Conservation (phyloP, 2,329 filamentous ascomycete species). For the Paraconiothyrium brasiliense region DNA sequence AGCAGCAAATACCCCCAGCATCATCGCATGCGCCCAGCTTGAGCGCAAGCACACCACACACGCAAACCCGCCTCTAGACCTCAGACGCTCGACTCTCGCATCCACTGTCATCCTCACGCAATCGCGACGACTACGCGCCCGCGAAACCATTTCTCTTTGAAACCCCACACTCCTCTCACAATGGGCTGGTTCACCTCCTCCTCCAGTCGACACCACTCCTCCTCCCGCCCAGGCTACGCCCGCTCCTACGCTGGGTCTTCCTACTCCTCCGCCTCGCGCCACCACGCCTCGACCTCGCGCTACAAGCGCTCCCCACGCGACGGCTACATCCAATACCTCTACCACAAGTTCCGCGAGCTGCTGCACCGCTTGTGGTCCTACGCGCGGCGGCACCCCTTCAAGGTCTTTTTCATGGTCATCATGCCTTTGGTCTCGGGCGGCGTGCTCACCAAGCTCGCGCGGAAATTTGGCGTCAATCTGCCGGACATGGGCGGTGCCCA, state of each 20-base stretch:
- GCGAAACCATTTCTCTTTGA: neutral
- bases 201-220: conserved; percentile 35
- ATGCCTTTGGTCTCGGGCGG: conserved; percentile 89
- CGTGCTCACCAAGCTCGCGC: conserved; percentile 78
- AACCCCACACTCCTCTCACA: neutral
- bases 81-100: neutral
- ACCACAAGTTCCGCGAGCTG: conserved; percentile 79
- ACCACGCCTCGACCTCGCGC: conserved; percentile 71
- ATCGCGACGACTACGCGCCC: neutral
- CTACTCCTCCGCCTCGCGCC: conserved; percentile 40
- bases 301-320: conserved; percentile 80
- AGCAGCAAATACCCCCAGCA: neutral
- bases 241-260: conserved; percentile 37
- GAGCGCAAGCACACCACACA: conserved; percentile 7
- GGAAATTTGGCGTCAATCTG: conserved; percentile 80
- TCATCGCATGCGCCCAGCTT: conserved; percentile 14
- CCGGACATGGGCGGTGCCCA: conserved; percentile 61
- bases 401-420: conserved; percentile 89
- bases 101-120: neutral
- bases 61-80: neutral
- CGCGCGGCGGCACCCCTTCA: conserved; percentile 82
- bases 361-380: conserved; percentile 83
- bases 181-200: conserved; percentile 51
- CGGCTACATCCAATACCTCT: conserved; percentile 77
- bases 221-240: conserved; percentile 42